phyloP scores from a whole-genome alignment of 371 early-diverging fungal species.

The Mortierella sp. region DNA sequence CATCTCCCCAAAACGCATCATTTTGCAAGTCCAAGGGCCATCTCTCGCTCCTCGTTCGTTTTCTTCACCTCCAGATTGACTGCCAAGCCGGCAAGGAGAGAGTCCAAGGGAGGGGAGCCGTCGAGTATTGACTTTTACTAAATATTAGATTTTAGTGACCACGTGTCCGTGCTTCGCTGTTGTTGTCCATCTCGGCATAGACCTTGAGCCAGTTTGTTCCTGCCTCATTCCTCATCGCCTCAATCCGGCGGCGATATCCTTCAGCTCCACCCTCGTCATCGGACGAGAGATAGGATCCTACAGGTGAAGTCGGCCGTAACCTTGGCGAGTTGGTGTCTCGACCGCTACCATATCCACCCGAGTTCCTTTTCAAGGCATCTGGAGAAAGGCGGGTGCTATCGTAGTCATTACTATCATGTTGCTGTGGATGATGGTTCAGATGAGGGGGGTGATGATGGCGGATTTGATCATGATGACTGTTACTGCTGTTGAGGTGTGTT shows the following conservation, averaged over 20 bases:
- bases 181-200: constrained; percentile 63
- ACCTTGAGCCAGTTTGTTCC: constrained; percentile 73
- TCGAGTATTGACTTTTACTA: no score
- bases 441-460: constrained; percentile 3
- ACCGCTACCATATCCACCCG: not conserved
- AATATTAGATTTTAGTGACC: no score
- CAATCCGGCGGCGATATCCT: constrained; percentile 61
- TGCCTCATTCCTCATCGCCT: constrained; percentile 69
- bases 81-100: no score
- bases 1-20: no score
- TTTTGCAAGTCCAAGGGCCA: no score
- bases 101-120: no score
- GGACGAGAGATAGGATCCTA: constrained; percentile 15
- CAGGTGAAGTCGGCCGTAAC: constrained; percentile 15
- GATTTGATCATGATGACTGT: not conserved
- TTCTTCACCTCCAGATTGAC: no score
- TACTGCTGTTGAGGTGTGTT: not conserved
- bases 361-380: constrained; percentile 11
- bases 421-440: no score
- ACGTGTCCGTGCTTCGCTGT: not conserved
- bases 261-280: constrained; percentile 48
- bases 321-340: not conserved
- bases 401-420: not conserved
- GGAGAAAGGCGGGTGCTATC: constrained; percentile 11
- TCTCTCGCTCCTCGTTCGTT: no score